A percentile compares a stretch with the other conserved stretches of the same genome.
Evolutionary conservation across 2,329 filamentous ascomycete genomes (phyloP).

Genomic region (Decorospora gaudefroyi): DNA sequence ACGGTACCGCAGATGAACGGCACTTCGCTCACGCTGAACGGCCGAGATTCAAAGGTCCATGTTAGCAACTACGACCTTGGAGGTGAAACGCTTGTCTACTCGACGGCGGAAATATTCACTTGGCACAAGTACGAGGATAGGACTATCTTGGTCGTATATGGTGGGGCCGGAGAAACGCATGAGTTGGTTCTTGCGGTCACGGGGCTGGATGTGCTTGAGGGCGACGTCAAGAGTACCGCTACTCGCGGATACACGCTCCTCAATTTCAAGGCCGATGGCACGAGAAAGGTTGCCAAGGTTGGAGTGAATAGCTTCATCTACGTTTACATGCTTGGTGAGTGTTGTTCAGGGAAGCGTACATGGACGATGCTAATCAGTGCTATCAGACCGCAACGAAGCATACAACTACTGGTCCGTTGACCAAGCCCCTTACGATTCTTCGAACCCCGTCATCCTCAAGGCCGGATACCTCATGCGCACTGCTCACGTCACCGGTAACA

Average conservation of each 20-base stretch:
- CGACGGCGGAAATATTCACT: slow-evolving; percentile 69
- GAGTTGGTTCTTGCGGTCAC: slow-evolving; percentile 60
- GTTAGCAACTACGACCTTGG: slow-evolving; percentile 69
- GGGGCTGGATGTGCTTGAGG: slow-evolving; percentile 48
- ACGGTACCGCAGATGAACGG: slow-evolving; percentile 64
- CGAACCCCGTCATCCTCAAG: slow-evolving; percentile 60
- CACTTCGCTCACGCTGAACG: slow-evolving; percentile 59
- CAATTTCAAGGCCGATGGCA: slow-evolving; percentile 61
- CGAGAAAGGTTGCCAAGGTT: slow-evolving; percentile 59
- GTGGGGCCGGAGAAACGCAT: slow-evolving; percentile 64
- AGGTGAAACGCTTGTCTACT: slow-evolving; percentile 65
- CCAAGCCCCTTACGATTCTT: slow-evolving; percentile 37
- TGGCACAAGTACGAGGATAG: slow-evolving; percentile 67
- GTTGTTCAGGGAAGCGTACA: not conserved
- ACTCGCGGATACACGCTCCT: slow-evolving; percentile 54
- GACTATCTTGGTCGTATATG: slow-evolving; percentile 67
- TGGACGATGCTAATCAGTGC: slow-evolving; percentile 18
- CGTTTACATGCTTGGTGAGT: slow-evolving; percentile 61
- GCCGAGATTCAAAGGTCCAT: slow-evolving; percentile 69
- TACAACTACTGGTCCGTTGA: slow-evolving; percentile 72
- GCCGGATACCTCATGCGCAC: slow-evolving; percentile 68
- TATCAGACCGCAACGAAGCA: slow-evolving; percentile 64
- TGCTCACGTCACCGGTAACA: slow-evolving; percentile 59
- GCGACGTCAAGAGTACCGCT: slow-evolving; percentile 46
- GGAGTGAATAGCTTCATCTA: slow-evolving; percentile 51